Conservation (phyloP, 2,329 filamentous ascomycete genomes). For the Penicillium sp. region DNA sequence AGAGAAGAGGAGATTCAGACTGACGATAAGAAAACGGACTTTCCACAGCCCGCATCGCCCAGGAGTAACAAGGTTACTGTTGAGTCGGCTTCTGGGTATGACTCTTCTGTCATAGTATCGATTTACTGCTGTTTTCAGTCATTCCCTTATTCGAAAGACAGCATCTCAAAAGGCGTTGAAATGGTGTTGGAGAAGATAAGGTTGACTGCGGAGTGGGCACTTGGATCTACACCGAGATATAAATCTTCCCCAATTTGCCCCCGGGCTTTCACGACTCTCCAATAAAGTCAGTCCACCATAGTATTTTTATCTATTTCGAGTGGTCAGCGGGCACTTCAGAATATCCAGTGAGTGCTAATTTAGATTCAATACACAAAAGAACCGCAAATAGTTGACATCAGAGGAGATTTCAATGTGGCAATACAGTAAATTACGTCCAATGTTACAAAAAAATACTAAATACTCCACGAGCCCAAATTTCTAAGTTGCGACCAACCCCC, state of each 20-base stretch:
- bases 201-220: neutral
- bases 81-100: slow-evolving; percentile 6
- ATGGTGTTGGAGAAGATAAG: neutral
- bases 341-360: neutral
- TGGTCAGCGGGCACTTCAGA: too few relatives aligned
- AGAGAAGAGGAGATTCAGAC: slow-evolving; percentile 28
- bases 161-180: neutral
- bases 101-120: slow-evolving; percentile 1
- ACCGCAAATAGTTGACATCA: neutral
- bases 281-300: neutral
- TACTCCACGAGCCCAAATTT: slow-evolving; percentile 12
- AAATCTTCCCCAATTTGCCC: neutral
- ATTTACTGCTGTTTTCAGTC: neutral
- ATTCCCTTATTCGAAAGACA: neutral
- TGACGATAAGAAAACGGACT: slow-evolving; percentile 64
- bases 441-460: slow-evolving; percentile 9
- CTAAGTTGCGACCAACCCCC: slow-evolving; percentile 2
- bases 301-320: too few relatives aligned
- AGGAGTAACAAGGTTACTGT: slow-evolving; percentile 53
- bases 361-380: neutral
- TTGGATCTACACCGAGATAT: slow-evolving; percentile 4
- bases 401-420: neutral
- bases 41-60: slow-evolving; percentile 61
- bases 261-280: neutral
- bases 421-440: neutral